phyloP scores from a whole-genome alignment of 73 alveolate genomes.

The Blepharisma japonicum region DNA sequence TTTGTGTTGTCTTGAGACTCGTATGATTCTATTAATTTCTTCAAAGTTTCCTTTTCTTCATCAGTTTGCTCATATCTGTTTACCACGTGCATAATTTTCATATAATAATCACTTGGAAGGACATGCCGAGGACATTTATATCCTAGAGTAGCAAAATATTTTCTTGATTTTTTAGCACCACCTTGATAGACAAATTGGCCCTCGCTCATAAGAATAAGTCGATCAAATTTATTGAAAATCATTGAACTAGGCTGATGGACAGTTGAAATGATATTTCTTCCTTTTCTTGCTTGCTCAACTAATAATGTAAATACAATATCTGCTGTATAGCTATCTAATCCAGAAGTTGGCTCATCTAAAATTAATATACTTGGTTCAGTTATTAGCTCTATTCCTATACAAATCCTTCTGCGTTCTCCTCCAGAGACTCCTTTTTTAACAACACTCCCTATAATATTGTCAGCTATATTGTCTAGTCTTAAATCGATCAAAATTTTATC shows the following conservation, averaged over 20 bases:
- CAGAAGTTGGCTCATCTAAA: constrained; percentile 84
- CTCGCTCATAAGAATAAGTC: constrained; percentile 66
- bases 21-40: neutral
- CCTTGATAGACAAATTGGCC: constrained; percentile 76
- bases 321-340: constrained; percentile 77
- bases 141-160: constrained; percentile 59
- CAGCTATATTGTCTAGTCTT: constrained; percentile 40
- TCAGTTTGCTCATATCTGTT: neutral
- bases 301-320: constrained; percentile 56
- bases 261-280: constrained; percentile 75
- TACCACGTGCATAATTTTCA: constrained; percentile 47
- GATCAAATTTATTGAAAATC: constrained; percentile 69
- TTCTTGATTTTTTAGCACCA: constrained; percentile 51
- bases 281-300: constrained; percentile 52
- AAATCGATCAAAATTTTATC: no score
- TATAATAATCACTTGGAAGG: constrained; percentile 78
- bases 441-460: constrained; percentile 65
- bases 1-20: constrained; percentile 17
- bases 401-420: constrained; percentile 86
- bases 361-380: constrained; percentile 78
- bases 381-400: constrained; percentile 86
- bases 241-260: constrained; percentile 89
- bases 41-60: neutral
- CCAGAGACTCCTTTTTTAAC: constrained; percentile 82
- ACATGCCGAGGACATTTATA: constrained; percentile 70